Conservation (phyloP, 2,329 filamentous ascomycete species). For the Alternaria arborescens region DNA sequence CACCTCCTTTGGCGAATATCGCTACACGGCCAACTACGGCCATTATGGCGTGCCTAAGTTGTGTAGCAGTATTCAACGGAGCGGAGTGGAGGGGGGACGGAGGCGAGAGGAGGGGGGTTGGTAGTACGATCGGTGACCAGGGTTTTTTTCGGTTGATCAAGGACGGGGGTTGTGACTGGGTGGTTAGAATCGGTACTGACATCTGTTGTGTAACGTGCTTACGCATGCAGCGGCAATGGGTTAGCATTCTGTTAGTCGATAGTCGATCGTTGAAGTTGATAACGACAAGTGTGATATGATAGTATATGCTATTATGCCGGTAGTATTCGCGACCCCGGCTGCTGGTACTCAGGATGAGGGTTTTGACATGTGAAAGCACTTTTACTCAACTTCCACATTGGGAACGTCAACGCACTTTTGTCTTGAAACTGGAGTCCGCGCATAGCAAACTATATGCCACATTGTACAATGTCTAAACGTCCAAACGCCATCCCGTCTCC, state of each 20-base stretch:
- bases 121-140: background rate
- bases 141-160: background rate
- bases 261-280: background rate
- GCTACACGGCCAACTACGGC: background rate
- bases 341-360: background rate
- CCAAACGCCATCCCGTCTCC: background rate
- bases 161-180: too few species aligned
- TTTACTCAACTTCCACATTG: too few species aligned
- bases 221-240: conserved; percentile 8
- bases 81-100: too few species aligned
- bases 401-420: background rate
- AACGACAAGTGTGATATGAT: background rate
- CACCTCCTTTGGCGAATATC: background rate
- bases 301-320: background rate
- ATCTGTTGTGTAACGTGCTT: conserved; percentile 19
- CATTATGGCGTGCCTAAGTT: background rate
- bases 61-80: background rate
- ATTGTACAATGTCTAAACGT: too few species aligned
- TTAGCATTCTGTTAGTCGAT: background rate
- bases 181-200: conserved; percentile 9
- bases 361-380: background rate
- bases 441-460: too few species aligned
- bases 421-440: background rate
- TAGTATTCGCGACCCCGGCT: background rate
- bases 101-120: too few species aligned